Evolutionary conservation across 2,329 filamentous ascomycete species (phyloP).

Genomic region (Colletotrichum tabaci): DNA sequence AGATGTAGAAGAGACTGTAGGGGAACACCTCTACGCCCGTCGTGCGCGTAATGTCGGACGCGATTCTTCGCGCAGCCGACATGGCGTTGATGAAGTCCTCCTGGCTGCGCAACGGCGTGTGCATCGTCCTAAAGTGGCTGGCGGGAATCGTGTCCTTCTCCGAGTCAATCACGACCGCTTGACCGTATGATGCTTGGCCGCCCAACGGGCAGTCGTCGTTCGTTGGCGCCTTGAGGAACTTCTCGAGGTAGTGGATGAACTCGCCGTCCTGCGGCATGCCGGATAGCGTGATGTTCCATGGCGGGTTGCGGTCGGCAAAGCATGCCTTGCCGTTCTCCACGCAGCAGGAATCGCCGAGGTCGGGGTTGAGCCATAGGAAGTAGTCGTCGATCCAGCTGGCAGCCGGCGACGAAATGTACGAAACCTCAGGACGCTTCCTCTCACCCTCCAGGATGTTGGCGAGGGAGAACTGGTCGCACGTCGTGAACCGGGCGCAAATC

Average conservation of each 20-base stretch:
- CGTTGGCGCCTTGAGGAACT: conserved; percentile 86
- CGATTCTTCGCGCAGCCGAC: conserved; percentile 88
- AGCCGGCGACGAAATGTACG: conserved; percentile 88
- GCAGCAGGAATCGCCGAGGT: conserved; percentile 81
- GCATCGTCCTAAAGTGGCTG: conserved; percentile 92
- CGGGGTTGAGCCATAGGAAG: conserved; percentile 90
- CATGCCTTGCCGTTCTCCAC: conserved; percentile 80
- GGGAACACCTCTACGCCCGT: conserved; percentile 91
- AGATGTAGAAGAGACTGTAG: conserved; percentile 98
- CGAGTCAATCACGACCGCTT: conserved; percentile 84
- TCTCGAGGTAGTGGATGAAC: conserved; percentile 87
- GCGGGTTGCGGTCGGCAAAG: conserved; percentile 81
- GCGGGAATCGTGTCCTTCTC: conserved; percentile 79
- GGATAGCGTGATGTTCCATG: conserved; percentile 89
- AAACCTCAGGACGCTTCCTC: conserved; percentile 88
- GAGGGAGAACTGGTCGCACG: conserved; percentile 86
- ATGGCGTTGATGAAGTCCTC: conserved; percentile 95
- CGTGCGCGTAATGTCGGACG: conserved; percentile 78
- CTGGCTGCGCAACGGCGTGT: conserved; percentile 89
- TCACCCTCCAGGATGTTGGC: conserved; percentile 95
- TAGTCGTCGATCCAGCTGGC: conserved; percentile 97
- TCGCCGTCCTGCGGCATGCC: conserved; percentile 97
- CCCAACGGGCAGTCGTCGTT: conserved; percentile 89
- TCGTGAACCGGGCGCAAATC: conserved; percentile 91
- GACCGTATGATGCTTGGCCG: conserved; percentile 88